Evolutionary conservation across 805 yeast species (phyloP).

Genomic region (Lipomyces chichibuensis): DNA sequence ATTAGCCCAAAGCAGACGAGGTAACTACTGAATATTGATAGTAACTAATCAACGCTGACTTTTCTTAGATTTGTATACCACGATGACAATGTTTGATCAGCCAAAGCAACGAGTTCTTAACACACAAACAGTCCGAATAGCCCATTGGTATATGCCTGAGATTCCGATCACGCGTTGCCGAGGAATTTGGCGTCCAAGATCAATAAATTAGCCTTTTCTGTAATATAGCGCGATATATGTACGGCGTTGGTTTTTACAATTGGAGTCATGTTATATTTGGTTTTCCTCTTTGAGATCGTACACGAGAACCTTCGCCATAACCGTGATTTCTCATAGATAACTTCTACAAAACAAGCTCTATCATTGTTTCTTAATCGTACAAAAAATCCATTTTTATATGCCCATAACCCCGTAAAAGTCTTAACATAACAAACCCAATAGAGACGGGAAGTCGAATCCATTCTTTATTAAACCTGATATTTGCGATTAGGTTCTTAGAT

Average conservation of each 20-base stretch:
- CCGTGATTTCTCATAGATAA: not conserved
- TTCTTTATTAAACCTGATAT: not conserved
- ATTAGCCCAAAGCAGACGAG: conserved; percentile 54
- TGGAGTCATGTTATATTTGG: not conserved
- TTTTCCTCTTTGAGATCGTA: not conserved
- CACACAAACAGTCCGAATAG: not conserved
- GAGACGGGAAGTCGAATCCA: not conserved
- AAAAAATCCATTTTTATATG: not conserved
- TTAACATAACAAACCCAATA: not conserved
- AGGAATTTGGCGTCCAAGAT: not conserved
- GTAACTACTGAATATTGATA: conserved; percentile 20
- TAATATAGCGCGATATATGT: not conserved
- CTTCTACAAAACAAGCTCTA: not conserved
- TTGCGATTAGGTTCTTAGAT: conserved; percentile 19
- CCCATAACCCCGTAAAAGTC: conserved; percentile 1
- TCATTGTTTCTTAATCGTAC: not conserved
- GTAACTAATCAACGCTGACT: not conserved
- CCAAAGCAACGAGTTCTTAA: not conserved
- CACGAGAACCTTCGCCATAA: not conserved
- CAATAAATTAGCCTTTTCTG: not conserved
- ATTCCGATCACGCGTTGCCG: not conserved
- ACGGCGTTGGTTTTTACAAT: not conserved
- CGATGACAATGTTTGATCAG: conserved; percentile 52
- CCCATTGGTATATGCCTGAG: not conserved
- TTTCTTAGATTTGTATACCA: conserved; percentile 55